These are phyloP conservation scores for Porogramme epimiltina DNA, from an alignment of 1,284 basidiomycete species.

Conservation along the genomic window DNA sequence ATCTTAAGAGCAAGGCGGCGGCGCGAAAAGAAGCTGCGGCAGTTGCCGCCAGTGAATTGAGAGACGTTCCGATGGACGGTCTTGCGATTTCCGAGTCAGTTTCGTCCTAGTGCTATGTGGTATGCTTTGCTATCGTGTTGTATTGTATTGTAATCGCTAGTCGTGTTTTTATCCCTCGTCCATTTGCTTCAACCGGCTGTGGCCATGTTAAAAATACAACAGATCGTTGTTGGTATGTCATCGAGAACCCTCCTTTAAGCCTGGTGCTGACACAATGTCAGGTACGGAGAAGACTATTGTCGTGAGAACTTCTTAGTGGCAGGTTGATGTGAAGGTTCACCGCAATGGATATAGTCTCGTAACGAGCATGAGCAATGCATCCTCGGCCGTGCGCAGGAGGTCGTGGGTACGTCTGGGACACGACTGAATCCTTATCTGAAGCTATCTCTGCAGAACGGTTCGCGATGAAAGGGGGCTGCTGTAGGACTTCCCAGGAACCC, in stretches of 20 bases:
- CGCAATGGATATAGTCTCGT: no score
- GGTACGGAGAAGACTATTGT: no score
- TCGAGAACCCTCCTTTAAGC: no score
- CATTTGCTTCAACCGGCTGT: background rate
- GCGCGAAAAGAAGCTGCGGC: slow-evolving; percentile 22
- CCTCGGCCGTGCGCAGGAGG: background rate
- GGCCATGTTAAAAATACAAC: no score
- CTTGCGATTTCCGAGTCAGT: slow-evolving; percentile 9
- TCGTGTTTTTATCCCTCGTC: background rate
- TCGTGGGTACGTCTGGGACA: slow-evolving; percentile 12
- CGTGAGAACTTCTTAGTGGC: no score
- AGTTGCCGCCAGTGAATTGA: slow-evolving; percentile 13
- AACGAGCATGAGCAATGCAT: no score
- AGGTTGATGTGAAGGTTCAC: no score
- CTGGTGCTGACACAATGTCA: no score
- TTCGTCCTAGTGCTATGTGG: background rate
- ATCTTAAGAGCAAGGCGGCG: slow-evolving; percentile 36
- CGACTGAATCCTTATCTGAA: slow-evolving; percentile 12
- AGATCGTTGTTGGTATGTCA: background rate
- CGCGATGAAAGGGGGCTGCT: slow-evolving; percentile 4
- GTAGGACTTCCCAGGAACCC: slow-evolving; percentile 12
- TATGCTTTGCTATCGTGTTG: background rate
- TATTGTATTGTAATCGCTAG: slow-evolving; percentile 14
- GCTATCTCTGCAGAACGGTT: background rate
- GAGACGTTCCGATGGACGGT: slow-evolving; percentile 29